Evolutionary conservation across 306 rosid genomes (phyloP), one percentile per base, ranked within the genome.

Genomic region (Datisca glomerata): DNA sequence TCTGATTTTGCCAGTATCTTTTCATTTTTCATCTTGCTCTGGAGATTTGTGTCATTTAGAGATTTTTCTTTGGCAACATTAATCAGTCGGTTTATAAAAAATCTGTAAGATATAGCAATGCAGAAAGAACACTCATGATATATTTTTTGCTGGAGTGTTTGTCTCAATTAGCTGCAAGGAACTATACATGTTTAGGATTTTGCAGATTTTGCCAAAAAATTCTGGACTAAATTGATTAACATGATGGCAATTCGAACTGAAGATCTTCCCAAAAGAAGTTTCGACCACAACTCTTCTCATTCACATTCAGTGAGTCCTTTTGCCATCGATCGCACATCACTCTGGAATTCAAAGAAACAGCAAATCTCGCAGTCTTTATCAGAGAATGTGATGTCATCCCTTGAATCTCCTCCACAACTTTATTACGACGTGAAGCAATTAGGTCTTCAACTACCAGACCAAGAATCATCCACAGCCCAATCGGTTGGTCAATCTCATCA

Each of bases 331-430:
- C 44, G 46, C 46, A 3, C 35, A 18, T 24, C 32, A 4, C 47
- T 21, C 40, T 47, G 66, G 54, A 62, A 41, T 52, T 61, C 63
- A 21, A 44, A 45, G 14, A 60, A 43, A 54, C 54, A 21, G 40
- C 25, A 57, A 49, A 43, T 53, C 29, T 31, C 51, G 3, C 15
- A 25, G 18, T 24, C 64, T 25, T 42, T 22, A 12, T 53, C 54
- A 6, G 47, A 42, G 24, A 50, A 56, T 60, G 47, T 19, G 20
- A 45, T 21, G 22, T 51, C 49, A 13, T 58, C 46, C 37, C 36
- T 13, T 13, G 51, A 24, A 37, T 35, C 51, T 48, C 63, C 50
- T 19, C 63, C 20, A 17, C 56, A 39, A 22, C 47, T 29, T 49
- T 36, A 8, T 21, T 49, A 41, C 19, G 31, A 49, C 24, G 18